A percentile compares a stretch with the other conserved stretches of the same genome.
These are phyloP conservation scores for Pugionium cornutum DNA, from an alignment of 345 rosid species.

Conservation along the genomic window DNA sequence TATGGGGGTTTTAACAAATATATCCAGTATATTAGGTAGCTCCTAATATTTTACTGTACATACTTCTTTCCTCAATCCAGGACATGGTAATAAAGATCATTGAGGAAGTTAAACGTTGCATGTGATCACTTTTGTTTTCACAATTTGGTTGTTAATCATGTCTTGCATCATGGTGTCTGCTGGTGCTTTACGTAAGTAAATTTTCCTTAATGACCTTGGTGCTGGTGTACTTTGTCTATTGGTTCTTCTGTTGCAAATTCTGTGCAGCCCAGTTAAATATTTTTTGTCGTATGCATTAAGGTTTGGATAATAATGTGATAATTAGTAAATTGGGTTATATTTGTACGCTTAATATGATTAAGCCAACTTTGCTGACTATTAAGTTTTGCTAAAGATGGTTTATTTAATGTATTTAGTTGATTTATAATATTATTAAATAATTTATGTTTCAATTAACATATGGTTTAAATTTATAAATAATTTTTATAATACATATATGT, in stretches of 20 bases:
- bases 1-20: background rate
- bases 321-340: background rate
- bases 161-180: slow-evolving; percentile 1
- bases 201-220: background rate
- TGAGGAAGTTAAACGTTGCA: background rate
- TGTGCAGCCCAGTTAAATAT: background rate
- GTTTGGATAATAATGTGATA: background rate
- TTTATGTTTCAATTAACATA: too few relatives aligned
- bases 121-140: background rate
- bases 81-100: too few relatives aligned
- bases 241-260: slow-evolving; percentile 7
- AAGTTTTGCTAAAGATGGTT: slow-evolving; percentile 10
- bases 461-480: too few relatives aligned
- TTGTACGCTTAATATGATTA: background rate
- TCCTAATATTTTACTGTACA: background rate
- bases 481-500: too few relatives aligned
- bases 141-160: background rate
- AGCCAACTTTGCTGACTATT: background rate
- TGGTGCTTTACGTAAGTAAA: background rate
- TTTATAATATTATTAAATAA: too few relatives aligned
- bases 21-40: background rate
- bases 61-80: background rate
- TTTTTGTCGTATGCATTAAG: slow-evolving; percentile 8
- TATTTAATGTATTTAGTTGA: slow-evolving; percentile 10
- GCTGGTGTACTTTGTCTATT: background rate